Percentiles rank a stretch among this genome's conserved stretches.
These are phyloP conservation scores for Colletotrichum orbiculare DNA, from an alignment of 2,329 filamentous ascomycete species.

Conservation along the genomic window DNA sequence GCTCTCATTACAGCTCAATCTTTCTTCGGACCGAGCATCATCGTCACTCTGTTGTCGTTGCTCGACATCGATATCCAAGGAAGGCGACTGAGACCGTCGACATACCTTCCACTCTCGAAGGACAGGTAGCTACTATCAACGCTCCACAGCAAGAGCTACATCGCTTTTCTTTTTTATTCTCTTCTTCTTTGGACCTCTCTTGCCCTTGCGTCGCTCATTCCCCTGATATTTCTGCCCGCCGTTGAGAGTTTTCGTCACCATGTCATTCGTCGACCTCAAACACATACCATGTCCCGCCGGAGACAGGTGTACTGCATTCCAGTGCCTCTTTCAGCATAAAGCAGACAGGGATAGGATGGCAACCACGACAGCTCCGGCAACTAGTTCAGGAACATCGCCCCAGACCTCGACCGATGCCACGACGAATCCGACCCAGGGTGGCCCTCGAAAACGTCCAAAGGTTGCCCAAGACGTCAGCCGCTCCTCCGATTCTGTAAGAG, in stretches of 20 bases:
- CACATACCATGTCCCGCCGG: constrained; percentile 63
- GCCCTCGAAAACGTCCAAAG: constrained; percentile 46
- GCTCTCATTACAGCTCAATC: constrained; percentile 16
- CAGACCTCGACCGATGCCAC: constrained; percentile 29
- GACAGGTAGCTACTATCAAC: background rate
- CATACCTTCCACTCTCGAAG: too few species aligned
- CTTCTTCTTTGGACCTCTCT: too few species aligned
- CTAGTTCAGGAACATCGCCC: constrained; percentile 28
- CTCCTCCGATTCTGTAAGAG: constrained; percentile 29
- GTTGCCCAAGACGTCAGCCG: constrained; percentile 36
- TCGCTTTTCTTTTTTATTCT: too few species aligned
- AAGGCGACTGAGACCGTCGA: too few species aligned
- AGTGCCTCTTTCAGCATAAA: constrained; percentile 62
- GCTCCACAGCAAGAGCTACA: constrained; percentile 42
- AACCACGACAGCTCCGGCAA: constrained; percentile 24
- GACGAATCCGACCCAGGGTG: constrained; percentile 42
- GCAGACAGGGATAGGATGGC: constrained; percentile 44
- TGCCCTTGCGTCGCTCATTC: constrained; percentile 2
- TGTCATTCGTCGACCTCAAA: constrained; percentile 50
- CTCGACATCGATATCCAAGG: background rate
- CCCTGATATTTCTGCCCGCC: constrained; percentile 5
- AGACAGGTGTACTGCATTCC: constrained; percentile 58
- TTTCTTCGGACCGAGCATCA: constrained; percentile 1
- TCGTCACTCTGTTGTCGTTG: constrained; percentile 5
- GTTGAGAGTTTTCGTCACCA: constrained; percentile 29